These are phyloP conservation scores for Jacaranda mimosifolia DNA, from an alignment of 257 asterid species.

Conservation along the genomic window DNA sequence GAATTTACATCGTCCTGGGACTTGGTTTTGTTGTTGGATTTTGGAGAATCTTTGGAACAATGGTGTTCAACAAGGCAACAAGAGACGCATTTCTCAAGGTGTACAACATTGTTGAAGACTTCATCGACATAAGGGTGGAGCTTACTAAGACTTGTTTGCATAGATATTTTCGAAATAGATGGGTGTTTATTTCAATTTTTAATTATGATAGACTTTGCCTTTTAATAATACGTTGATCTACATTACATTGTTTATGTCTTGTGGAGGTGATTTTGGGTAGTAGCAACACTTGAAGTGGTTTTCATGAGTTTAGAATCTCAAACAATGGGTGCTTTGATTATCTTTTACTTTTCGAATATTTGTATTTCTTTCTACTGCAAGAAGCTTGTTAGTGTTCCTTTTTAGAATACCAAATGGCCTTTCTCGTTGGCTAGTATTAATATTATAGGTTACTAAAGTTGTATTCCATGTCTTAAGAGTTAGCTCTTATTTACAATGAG, in stretches of 20 bases:
- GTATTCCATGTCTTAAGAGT: too few species aligned
- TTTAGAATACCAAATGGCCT: too few species aligned
- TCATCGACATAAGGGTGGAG: not conserved
- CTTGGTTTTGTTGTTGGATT: constrained; percentile 36
- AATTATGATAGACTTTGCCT: not conserved
- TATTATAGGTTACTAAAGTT: too few species aligned
- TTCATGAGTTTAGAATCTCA: too few species aligned
- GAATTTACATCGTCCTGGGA: constrained; percentile 22
- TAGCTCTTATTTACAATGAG: too few species aligned
- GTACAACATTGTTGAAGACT: not conserved
- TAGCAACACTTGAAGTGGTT: not conserved
- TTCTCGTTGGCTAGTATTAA: too few species aligned
- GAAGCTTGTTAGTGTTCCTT: too few species aligned
- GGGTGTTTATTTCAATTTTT: not conserved
- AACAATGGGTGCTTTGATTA: too few species aligned
- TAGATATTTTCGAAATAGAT: not conserved
- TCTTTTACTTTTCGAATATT: too few species aligned
- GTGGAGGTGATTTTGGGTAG: not conserved
- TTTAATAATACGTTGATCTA: not conserved
- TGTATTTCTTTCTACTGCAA: too few species aligned
- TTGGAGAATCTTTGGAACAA: constrained; percentile 32
- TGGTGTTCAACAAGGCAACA: not conserved
- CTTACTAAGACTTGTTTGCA: not conserved
- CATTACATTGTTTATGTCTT: not conserved
- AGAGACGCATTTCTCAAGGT: not conserved